These are phyloP conservation scores for Solanum hybrid DNA, from an alignment of 305 asterid species.

Conservation along the genomic window DNA sequence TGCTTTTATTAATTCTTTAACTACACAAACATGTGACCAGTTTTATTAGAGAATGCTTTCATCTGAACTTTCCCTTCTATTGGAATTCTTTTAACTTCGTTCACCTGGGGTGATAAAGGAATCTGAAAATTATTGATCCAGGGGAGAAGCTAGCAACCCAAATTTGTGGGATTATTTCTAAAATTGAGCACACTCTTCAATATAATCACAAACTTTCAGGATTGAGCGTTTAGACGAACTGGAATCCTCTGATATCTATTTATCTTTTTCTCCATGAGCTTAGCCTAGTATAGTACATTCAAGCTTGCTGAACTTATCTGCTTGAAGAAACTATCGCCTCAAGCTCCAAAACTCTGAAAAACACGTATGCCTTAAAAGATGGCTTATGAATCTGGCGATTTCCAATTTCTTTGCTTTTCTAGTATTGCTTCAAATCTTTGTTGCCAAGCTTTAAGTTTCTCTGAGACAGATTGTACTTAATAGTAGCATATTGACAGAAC, in stretches of 20 bases:
- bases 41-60: background rate
- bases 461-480: background rate
- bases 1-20: background rate
- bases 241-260: background rate
- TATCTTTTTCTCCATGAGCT: background rate
- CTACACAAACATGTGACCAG: background rate
- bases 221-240: background rate
- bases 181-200: background rate
- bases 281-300: background rate
- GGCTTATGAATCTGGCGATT: background rate
- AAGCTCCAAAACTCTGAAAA: background rate
- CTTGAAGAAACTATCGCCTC: background rate
- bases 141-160: background rate
- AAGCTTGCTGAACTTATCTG: background rate
- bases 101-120: background rate
- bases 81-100: background rate
- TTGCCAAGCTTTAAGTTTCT: background rate
- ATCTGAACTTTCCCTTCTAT: background rate
- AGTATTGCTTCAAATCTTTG: background rate
- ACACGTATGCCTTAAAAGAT: background rate
- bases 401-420: background rate
- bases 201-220: background rate
- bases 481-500: constrained; percentile 47
- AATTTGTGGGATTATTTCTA: background rate
- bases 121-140: background rate